Percentiles rank a stretch among this genome's conserved stretches.
These are phyloP conservation scores for Russula abietina DNA, from an alignment of 768 basidiomycete species.

Conservation along the genomic window DNA sequence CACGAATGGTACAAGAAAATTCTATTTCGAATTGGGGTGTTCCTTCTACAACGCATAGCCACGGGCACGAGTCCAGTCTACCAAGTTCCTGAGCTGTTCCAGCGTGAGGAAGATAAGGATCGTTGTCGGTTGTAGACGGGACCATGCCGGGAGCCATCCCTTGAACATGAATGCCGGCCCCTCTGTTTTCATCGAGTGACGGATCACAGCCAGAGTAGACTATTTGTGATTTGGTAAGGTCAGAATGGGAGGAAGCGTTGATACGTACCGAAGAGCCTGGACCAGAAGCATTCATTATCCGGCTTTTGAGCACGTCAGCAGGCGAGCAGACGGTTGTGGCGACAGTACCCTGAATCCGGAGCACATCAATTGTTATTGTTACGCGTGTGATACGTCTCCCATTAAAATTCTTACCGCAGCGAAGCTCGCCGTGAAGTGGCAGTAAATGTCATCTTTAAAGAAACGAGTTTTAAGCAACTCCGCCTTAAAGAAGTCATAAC, in stretches of 20 bases:
- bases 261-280: conserved; percentile 64
- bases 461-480: conserved; percentile 65
- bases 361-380: background rate
- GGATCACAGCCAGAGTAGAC: conserved; percentile 70
- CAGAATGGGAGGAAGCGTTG: background rate
- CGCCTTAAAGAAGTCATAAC: conserved; percentile 89
- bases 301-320: conserved; percentile 82
- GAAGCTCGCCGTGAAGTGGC: conserved; percentile 83
- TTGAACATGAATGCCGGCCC: conserved; percentile 91
- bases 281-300: conserved; percentile 86
- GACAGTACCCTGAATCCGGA: conserved; percentile 58
- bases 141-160: conserved; percentile 87
- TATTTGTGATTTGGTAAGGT: conserved; percentile 26
- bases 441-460: conserved; percentile 75
- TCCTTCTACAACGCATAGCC: conserved; percentile 13
- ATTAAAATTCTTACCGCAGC: conserved; percentile 54
- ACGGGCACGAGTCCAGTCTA: conserved; percentile 45
- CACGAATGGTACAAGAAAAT: background rate
- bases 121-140: conserved; percentile 78
- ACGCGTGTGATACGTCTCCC: background rate
- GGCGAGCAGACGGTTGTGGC: conserved; percentile 88
- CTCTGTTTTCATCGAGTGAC: conserved; percentile 59
- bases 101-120: conserved; percentile 83
- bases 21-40: background rate
- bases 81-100: conserved; percentile 70